Conservation (phyloP, 345 rosid species). For the Crucihimalaya himalaica region DNA sequence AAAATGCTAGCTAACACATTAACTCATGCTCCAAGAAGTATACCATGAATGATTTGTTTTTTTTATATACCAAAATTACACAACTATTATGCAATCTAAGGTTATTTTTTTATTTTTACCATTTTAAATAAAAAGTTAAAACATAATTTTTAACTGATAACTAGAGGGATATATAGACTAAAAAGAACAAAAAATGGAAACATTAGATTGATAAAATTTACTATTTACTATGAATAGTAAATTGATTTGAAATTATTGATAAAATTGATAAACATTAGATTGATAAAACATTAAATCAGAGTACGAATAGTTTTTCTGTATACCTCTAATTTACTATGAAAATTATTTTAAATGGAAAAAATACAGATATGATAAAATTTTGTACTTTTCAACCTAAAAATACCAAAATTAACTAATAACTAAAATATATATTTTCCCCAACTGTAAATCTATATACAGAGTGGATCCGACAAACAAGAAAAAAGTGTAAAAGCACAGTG, state of each 20-base stretch:
- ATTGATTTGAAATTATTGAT: too few species aligned
- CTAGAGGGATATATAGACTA: neutral
- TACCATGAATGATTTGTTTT: neutral
- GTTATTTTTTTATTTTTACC: too few species aligned
- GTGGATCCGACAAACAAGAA: constrained; percentile 19
- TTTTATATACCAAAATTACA: neutral
- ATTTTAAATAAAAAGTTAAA: neutral
- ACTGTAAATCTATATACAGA: constrained; percentile 29
- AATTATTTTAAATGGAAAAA: too few species aligned
- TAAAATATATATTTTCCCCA: neutral
- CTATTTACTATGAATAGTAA: too few species aligned
- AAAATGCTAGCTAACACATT: neutral
- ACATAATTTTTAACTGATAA: neutral
- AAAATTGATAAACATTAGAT: too few species aligned
- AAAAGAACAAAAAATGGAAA: neutral
- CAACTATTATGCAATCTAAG: neutral
- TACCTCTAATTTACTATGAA: too few species aligned
- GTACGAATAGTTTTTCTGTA: neutral
- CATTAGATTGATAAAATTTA: neutral
- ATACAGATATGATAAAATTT: neutral
- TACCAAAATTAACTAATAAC: neutral
- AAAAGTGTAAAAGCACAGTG: constrained; percentile 36
- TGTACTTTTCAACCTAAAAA: neutral
- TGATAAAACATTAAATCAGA: too few species aligned
- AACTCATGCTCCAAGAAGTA: neutral